Conservation (phyloP, 78 protist species). For the Monosiga brevicollis region DNA sequence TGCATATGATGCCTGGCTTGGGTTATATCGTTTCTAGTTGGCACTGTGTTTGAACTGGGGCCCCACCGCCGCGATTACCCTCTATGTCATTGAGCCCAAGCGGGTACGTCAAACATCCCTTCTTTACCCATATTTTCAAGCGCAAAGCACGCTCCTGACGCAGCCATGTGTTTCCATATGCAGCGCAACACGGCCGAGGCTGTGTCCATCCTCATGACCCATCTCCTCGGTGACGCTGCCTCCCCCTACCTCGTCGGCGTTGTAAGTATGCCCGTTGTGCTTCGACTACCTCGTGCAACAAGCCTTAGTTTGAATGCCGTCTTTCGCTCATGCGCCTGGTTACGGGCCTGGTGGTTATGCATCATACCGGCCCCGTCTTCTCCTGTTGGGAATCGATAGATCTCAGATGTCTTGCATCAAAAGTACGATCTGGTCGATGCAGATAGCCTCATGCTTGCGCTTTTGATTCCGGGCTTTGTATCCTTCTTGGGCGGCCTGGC, state of each 20-base stretch:
- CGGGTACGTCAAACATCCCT: background rate
- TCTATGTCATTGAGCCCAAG: background rate
- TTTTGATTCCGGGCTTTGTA: background rate
- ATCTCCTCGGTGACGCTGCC: background rate
- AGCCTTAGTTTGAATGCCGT: background rate
- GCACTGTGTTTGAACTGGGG: constrained; percentile 3
- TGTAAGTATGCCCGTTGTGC: no score
- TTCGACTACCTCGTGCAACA: background rate
- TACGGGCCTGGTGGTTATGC: background rate
- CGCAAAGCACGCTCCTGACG: background rate
- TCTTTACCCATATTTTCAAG: no score
- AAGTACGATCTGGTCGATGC: background rate
- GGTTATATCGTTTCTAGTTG: background rate
- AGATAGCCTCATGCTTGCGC: background rate
- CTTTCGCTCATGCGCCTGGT: background rate
- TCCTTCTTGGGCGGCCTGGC: background rate
- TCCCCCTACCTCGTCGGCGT: background rate
- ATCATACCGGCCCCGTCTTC: background rate
- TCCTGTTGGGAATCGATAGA: background rate
- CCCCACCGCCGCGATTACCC: background rate
- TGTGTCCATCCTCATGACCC: background rate
- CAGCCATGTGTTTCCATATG: background rate
- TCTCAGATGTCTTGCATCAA: background rate
- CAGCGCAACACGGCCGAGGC: background rate
- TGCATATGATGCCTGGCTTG: no score